phyloP scores from a whole-genome alignment of 2,329 filamentous ascomycete species.

The Scedosporium boydii region DNA sequence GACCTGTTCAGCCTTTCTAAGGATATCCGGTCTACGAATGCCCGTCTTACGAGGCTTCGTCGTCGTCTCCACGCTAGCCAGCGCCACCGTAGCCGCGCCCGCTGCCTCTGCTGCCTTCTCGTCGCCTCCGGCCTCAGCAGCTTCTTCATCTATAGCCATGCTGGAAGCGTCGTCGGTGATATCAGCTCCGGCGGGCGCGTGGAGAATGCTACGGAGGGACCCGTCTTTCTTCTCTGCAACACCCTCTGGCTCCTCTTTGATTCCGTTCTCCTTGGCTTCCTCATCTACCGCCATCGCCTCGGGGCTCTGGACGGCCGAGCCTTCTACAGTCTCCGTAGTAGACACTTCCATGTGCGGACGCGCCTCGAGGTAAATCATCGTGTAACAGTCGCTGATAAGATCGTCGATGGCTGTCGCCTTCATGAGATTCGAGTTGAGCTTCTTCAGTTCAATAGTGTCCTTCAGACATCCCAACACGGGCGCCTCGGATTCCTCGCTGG shows the following conservation, averaged over 20 bases:
- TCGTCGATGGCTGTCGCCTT: constrained; percentile 83
- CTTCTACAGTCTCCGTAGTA: not conserved
- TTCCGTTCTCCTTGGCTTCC: constrained; percentile 22
- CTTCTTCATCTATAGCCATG: constrained; percentile 17
- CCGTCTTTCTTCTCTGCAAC: not conserved
- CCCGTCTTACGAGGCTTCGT: constrained; percentile 31
- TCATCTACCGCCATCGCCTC: not conserved
- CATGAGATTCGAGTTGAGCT: constrained; percentile 78
- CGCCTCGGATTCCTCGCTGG: constrained; percentile 24
- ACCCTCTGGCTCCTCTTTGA: constrained; percentile 21
- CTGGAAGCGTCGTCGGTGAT: constrained; percentile 28
- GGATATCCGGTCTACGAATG: constrained; percentile 46
- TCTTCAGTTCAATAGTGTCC: constrained; percentile 50
- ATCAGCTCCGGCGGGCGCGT: constrained; percentile 25
- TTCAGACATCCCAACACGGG: constrained; percentile 44
- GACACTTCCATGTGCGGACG: not conserved
- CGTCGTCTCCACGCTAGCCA: constrained; percentile 23
- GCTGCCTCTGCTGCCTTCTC: not conserved
- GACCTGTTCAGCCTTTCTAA: constrained; percentile 53
- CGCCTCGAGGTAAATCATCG: constrained; percentile 1
- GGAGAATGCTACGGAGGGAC: constrained; percentile 31
- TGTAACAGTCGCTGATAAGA: constrained; percentile 80
- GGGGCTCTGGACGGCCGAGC: not conserved
- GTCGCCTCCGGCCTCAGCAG: constrained; percentile 13
- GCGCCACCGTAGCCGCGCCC: not conserved